These are phyloP conservation scores for Penicillium occitanis DNA, from an alignment of 2,329 filamentous ascomycete genomes.

Conservation along the genomic window DNA sequence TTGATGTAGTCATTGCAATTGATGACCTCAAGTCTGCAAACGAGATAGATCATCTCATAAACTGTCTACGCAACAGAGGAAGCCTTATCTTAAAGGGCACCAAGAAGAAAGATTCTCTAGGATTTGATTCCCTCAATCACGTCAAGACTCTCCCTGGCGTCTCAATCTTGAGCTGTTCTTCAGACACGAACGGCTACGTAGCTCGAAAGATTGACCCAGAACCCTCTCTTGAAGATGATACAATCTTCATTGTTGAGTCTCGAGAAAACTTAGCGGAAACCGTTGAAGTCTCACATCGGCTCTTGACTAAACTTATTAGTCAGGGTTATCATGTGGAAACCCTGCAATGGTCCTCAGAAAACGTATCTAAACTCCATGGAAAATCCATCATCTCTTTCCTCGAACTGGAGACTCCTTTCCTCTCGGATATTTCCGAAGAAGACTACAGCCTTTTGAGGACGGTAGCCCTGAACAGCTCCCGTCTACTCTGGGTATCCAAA, in stretches of 20 bases:
- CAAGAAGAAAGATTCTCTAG: not conserved
- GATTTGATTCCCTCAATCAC: not conserved
- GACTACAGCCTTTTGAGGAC: not conserved
- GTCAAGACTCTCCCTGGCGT: not conserved
- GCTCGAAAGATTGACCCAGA: not conserved
- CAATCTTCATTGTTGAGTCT: not conserved
- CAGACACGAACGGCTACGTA: not conserved
- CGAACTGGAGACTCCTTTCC: not conserved
- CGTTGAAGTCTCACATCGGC: not conserved
- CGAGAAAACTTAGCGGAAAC: not conserved
- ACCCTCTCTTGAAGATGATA: not conserved
- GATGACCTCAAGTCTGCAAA: not conserved
- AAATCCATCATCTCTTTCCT: constrained; percentile 2
- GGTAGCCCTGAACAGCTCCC: constrained; percentile 10
- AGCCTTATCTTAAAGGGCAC: not conserved
- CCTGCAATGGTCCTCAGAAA: constrained; percentile 1
- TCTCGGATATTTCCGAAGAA: not conserved
- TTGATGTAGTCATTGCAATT: not conserved
- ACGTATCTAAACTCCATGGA: not conserved
- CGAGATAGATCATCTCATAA: not conserved
- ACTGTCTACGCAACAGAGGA: not conserved
- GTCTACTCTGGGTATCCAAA: constrained; percentile 18
- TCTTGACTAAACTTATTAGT: not conserved
- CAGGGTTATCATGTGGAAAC: not conserved
- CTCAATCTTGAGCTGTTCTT: not conserved